phyloP scores from a whole-genome alignment of 495 filamentous ascomycete species.

The Usnea hakonensis region DNA sequence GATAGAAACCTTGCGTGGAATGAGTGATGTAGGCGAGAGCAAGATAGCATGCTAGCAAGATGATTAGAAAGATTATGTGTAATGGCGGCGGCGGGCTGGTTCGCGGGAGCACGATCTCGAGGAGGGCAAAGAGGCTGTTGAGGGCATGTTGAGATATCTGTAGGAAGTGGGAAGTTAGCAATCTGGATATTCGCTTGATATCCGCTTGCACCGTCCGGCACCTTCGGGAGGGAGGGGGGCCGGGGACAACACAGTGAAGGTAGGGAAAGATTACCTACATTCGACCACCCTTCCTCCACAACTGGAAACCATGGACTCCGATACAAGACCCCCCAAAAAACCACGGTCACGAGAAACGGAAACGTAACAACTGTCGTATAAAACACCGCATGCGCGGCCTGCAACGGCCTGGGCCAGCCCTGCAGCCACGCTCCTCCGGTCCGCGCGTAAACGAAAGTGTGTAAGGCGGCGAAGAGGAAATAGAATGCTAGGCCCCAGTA shows the following conservation, averaged over 20 bases:
- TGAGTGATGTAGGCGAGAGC: conserved; percentile 66
- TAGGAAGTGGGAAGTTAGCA: not conserved
- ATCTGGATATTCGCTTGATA: not conserved
- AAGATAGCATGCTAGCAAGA: conserved; percentile 63
- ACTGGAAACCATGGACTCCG: conserved; percentile 43
- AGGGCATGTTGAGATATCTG: conserved; percentile 65
- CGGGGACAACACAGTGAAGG: conserved; percentile 14
- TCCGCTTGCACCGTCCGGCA: not conserved
- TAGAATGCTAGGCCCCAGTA: conserved; percentile 82
- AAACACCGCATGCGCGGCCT: conserved; percentile 56
- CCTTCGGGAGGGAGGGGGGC: conserved; percentile 8
- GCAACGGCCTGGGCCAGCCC: conserved; percentile 52
- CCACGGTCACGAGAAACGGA: conserved; percentile 59
- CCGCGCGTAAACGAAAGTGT: conserved; percentile 58
- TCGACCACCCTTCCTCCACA: conserved; percentile 54
- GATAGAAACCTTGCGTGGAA: conserved; percentile 61
- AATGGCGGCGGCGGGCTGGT: conserved; percentile 49
- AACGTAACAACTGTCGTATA: conserved; percentile 60
- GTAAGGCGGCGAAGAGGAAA: conserved; percentile 52
- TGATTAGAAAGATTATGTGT: conserved; percentile 48
- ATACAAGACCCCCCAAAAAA: conserved; percentile 45
- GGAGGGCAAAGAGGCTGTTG: conserved; percentile 61
- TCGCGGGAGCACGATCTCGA: conserved; percentile 63
- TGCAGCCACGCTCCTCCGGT: conserved; percentile 48
- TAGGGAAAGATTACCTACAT: no score